Evolutionary conservation across 768 basidiomycete genomes (phyloP).

Genomic region (Artomyces pyxidatus): DNA sequence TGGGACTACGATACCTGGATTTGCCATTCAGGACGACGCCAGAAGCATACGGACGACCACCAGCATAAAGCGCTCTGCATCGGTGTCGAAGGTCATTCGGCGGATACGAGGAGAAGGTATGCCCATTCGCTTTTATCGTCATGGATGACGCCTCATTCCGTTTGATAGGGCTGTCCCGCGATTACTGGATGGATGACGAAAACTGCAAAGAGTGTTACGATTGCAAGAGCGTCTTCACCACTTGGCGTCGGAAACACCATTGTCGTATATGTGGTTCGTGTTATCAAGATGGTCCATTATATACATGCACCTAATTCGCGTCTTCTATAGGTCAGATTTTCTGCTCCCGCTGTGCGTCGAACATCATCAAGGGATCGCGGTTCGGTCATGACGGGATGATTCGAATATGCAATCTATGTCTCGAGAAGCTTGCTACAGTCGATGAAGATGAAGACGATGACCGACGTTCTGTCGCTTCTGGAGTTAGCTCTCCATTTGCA

Average conservation of each 20-base stretch:
- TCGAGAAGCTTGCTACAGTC: slow-evolving; percentile 85
- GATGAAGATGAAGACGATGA: slow-evolving; percentile 90
- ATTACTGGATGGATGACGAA: slow-evolving; percentile 99
- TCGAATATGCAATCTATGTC: slow-evolving; percentile 90
- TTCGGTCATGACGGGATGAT: slow-evolving; percentile 96
- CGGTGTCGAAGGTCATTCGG: slow-evolving; percentile 88
- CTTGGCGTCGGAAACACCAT: slow-evolving; percentile 94
- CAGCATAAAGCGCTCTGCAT: slow-evolving; percentile 66
- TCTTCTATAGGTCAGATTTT: slow-evolving; percentile 80
- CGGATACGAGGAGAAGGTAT: slow-evolving; percentile 84
- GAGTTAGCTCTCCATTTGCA: slow-evolving; percentile 60
- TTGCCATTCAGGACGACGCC: slow-evolving; percentile 87
- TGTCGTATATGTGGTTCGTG: slow-evolving; percentile 89
- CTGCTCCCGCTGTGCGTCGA: slow-evolving; percentile 93
- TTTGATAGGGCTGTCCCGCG: slow-evolving; percentile 67
- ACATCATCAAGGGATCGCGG: slow-evolving; percentile 88
- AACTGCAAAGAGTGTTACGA: slow-evolving; percentile 94
- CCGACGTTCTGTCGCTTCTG: slow-evolving; percentile 70
- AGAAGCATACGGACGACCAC: slow-evolving; percentile 73
- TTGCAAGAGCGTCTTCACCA: slow-evolving; percentile 89
- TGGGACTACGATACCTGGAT: slow-evolving; percentile 81
- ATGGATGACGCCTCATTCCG: not conserved
- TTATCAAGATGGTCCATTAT: not conserved
- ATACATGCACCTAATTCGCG: not conserved
- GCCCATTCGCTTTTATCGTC: slow-evolving; percentile 7